These are phyloP conservation scores for Trichoderma guizhouense DNA, from an alignment of 2,329 filamentous ascomycete species.

Conservation along the genomic window DNA sequence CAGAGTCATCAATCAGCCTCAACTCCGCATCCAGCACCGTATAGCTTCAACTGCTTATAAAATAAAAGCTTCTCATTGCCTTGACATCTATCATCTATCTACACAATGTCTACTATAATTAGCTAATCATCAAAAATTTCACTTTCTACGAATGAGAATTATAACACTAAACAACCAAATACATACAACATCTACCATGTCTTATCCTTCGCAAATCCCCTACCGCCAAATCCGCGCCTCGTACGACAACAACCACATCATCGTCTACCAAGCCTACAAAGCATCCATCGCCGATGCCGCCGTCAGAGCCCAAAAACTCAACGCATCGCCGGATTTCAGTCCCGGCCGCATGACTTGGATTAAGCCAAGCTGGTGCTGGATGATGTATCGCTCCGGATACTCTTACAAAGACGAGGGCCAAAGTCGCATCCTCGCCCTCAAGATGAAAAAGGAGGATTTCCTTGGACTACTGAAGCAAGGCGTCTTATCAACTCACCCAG, in stretches of 20 bases:
- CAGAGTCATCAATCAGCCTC: conserved; percentile 13
- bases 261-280: conserved; percentile 61
- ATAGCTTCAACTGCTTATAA: neutral
- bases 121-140: neutral
- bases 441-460: conserved; percentile 51
- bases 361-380: conserved; percentile 62
- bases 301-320: conserved; percentile 48
- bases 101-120: neutral
- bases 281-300: conserved; percentile 51
- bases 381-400: conserved; percentile 62
- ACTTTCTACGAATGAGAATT: neutral
- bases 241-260: conserved; percentile 50
- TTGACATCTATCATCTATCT: no score
- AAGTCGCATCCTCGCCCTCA: conserved; percentile 54
- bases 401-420: conserved; percentile 54
- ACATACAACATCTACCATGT: no score
- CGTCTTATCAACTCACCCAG: conserved; percentile 31
- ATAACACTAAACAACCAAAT: no score
- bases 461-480: conserved; percentile 41
- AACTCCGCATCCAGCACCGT: neutral
- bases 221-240: conserved; percentile 52
- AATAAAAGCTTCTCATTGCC: neutral
- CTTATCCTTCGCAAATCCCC: conserved; percentile 24
- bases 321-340: conserved; percentile 51
- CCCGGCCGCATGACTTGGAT: conserved; percentile 62